These are phyloP conservation scores for Alternaria sp. DNA, from an alignment of 2,329 filamentous ascomycete species.

Conservation along the genomic window DNA sequence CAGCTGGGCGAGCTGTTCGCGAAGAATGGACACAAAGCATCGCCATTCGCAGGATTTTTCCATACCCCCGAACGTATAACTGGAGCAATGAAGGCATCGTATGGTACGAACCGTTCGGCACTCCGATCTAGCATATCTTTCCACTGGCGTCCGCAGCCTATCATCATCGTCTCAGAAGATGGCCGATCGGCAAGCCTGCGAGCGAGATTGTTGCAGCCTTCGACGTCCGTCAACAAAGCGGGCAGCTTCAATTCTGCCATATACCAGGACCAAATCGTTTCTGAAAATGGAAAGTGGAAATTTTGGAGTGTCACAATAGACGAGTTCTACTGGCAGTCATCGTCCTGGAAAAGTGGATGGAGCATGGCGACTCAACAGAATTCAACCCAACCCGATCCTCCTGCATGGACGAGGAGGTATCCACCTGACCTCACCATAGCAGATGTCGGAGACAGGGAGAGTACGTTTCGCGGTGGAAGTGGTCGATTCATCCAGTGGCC, in stretches of 20 bases:
- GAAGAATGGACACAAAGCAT: constrained; percentile 31
- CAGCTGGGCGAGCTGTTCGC: constrained; percentile 35
- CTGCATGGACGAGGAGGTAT: constrained; percentile 33
- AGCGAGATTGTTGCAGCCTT: constrained; percentile 34
- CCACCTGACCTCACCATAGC: constrained; percentile 35
- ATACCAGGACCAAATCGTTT: constrained; percentile 40
- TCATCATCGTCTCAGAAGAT: constrained; percentile 38
- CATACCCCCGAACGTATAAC: constrained; percentile 31
- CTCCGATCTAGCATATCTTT: constrained; percentile 33
- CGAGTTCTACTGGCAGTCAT: constrained; percentile 39
- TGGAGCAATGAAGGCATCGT: constrained; percentile 30
- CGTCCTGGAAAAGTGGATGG: constrained; percentile 36
- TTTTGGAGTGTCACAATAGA: constrained; percentile 41
- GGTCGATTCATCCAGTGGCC: constrained; percentile 34
- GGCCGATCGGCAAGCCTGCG: constrained; percentile 28
- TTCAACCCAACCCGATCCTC: constrained; percentile 12
- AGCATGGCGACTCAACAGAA: constrained; percentile 30
- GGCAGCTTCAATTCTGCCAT: constrained; percentile 38
- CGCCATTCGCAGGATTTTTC: constrained; percentile 37
- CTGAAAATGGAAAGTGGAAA: constrained; percentile 35
- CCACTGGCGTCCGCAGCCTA: constrained; percentile 39
- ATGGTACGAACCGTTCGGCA: constrained; percentile 31
- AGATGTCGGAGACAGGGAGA: constrained; percentile 32
- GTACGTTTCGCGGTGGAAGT: constrained; percentile 31
- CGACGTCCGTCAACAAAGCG: constrained; percentile 28